Evolutionary conservation across 192 early-diverging fungal species (phyloP), one percentile per base, ranked within the genome.

Genomic region (Linnemannia schmuckeri): DNA sequence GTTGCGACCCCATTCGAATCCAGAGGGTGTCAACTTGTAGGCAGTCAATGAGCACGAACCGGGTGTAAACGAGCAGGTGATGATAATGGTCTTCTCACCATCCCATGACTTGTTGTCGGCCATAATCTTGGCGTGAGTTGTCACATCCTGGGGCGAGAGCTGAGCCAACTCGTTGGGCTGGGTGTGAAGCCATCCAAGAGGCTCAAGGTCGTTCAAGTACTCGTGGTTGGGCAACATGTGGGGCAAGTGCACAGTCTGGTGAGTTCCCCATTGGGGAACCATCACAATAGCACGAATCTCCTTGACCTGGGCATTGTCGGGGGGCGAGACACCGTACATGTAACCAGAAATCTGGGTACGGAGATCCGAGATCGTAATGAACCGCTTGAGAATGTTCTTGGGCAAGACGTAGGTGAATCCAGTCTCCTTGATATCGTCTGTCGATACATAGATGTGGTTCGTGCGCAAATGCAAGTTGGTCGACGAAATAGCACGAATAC

Each of bases 201-300:
- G 98, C 87, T 99, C 98, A 63, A 97, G 92, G 76, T 98, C 97
- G 63, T 93, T 93, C 80, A 99, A 88, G 68, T 97, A 96, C 86
- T 97, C 96, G 88, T 99, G 96, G 46, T 95, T 94, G 24, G 98
- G 98, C 76, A 98, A 91, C 83, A 90, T 89, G 80, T 96, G 93
- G 1, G 98, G 98, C 72, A 99, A 82, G 78, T 98, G 95, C 15
- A 99, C 97, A 22, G 96, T 94, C 93, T 96, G 93, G 88, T 98
- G 98, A 6, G 98, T 98, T 61, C 97, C 98, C 96, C 97, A 98
- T 90, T 99, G 98, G 73, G 98, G 98, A n/a, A 98, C 97, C 89
- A 99, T 90, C 8, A 97, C 98, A 40, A 99, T 95, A 24, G 94
- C 93, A 52, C 94, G 94, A 78, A 99, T 96, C 90, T 99, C 98